Base-by-base conservation (phyloP, 2,329 filamentous ascomycete genomes). In the Fusarium burgessii region DNA sequence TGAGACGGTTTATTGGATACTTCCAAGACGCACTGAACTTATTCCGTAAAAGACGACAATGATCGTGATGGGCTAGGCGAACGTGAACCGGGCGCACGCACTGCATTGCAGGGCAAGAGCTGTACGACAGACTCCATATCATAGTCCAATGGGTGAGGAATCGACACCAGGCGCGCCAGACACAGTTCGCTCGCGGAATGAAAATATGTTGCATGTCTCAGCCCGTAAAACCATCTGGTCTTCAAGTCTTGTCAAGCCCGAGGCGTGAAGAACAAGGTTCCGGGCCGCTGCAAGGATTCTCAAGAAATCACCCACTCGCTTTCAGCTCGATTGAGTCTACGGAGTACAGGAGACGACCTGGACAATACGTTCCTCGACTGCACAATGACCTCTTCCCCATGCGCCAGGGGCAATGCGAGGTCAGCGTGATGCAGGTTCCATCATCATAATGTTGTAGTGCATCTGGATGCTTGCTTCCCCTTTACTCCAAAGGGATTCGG, bases 1-100 rank as follows among this genome's bases (percentile, higher is more conserved):
- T 59, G 54, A 49, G 65, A 73, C 70, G 70, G 71, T 70, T 73
- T 50, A 69, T 70, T 76, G 70, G 72, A 59, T 35, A 38, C 50
- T 52, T 57, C 29, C 64, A 35, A 45, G 51, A 40, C 18, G 38
- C 56, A 65, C 55, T 49, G 62, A 29, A 58, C 61, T 50, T 41
- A 58, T 41, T 60, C 52, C 46, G 46, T 66, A 47, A 52, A 25
- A 35, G 52, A 60, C 35, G 40, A 50, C 36, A 47, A 58, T 49
- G 35, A 58, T 54, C 47, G 43, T 38, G 20, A 54, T 57, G 59
- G 40, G 43, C 38, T 52, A 25, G 46, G 29, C 52, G 23, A 56
- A 47, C 20, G 43, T 46, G 20, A 47, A 57, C 49, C 40, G 45
- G 65, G 65, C 63, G 46, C 32, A 56, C 43, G 7, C 29, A 62